Conservation (phyloP, 257 asterid species). For the Primulina tabacum region DNA sequence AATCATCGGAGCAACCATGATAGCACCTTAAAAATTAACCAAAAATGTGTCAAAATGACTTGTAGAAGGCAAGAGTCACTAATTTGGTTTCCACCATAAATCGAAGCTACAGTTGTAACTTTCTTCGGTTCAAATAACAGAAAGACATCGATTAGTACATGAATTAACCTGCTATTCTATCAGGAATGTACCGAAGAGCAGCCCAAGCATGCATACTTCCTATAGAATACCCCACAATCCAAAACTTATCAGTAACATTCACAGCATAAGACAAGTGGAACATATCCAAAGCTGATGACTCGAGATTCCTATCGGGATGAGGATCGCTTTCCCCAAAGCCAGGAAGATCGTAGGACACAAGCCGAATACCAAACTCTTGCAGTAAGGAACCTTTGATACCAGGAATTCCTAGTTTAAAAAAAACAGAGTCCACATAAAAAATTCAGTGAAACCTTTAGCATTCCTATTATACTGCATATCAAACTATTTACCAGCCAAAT, state of each 20-base stretch:
- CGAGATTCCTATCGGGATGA: slow-evolving; percentile 76
- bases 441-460: slow-evolving; percentile 4
- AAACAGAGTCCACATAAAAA: neutral
- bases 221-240: slow-evolving; percentile 76
- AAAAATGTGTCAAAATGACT: slow-evolving; percentile 21
- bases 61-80: neutral
- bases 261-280: slow-evolving; percentile 76
- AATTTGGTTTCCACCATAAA: neutral
- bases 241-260: slow-evolving; percentile 73
- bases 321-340: slow-evolving; percentile 99
- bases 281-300: slow-evolving; percentile 89
- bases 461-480: slow-evolving; percentile 5
- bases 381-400: slow-evolving; percentile 62
- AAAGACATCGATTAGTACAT: neutral
- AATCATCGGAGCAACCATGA: slow-evolving; percentile 87
- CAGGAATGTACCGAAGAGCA: slow-evolving; percentile 91
- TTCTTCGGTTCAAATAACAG: neutral
- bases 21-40: slow-evolving; percentile 62
- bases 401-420: slow-evolving; percentile 65
- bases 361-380: slow-evolving; percentile 76
- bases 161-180: slow-evolving; percentile 70
- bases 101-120: neutral
- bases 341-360: slow-evolving; percentile 86
- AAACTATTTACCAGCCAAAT: neutral
- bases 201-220: slow-evolving; percentile 95